These are phyloP conservation scores for Aspergillus tanneri DNA, from an alignment of 2,329 filamentous ascomycete genomes.

Conservation along the genomic window DNA sequence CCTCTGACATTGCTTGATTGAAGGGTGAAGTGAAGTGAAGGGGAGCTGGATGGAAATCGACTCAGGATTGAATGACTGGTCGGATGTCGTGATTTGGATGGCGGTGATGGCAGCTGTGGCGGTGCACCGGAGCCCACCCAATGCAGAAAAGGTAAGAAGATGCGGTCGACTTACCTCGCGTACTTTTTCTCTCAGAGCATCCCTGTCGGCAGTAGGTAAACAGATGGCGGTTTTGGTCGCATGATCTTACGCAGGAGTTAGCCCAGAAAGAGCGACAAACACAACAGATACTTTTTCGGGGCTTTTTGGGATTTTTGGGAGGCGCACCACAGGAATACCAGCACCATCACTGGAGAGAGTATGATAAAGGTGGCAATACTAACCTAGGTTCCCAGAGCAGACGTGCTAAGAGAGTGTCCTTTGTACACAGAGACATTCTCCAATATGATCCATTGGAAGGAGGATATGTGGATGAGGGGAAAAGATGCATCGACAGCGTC, in stretches of 20 bases:
- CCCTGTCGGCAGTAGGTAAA: conserved; percentile 19
- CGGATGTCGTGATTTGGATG: conserved; percentile 14
- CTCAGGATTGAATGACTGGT: conserved; percentile 1
- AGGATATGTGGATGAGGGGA: not conserved
- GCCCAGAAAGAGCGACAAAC: not conserved
- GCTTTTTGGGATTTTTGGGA: not conserved
- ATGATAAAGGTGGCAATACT: conserved; percentile 14
- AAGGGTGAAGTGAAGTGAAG: not conserved
- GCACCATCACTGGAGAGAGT: not conserved
- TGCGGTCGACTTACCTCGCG: conserved; percentile 14
- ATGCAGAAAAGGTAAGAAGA: not conserved
- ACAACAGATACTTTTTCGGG: not conserved
- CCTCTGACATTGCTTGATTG: not conserved
- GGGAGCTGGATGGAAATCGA: not conserved
- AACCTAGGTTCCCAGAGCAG: conserved; percentile 36
- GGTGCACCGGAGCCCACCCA: conserved; percentile 25
- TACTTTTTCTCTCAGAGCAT: conserved; percentile 1
- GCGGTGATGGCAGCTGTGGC: conserved; percentile 21
- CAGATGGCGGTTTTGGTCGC: not conserved
- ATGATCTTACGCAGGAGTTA: not conserved
- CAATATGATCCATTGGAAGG: not conserved
- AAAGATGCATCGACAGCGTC: not conserved
- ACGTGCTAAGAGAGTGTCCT: conserved; percentile 28
- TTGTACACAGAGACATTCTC: conserved; percentile 20
- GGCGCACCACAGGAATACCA: not conserved